Evolutionary conservation across 805 yeast species (phyloP), one percentile per base, ranked within the genome.

Genomic region (Candida manassasensis): DNA sequence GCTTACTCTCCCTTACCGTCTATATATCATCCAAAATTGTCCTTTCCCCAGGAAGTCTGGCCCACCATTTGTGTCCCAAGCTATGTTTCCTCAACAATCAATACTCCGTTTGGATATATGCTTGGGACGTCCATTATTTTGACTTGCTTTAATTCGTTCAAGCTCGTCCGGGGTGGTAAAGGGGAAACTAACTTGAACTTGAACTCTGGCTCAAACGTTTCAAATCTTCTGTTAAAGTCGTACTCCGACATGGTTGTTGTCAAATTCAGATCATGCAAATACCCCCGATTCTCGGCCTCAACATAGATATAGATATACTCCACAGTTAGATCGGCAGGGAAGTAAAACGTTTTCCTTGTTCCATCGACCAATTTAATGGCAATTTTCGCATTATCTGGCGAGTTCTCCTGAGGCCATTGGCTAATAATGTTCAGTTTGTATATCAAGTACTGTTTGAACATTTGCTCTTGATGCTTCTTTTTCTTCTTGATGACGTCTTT

Each of bases 341-440:
- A 63, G 19, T 38, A 44, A 11, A 52, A 37, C 0, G 63, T 59
- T 4, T 76, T 52, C 39, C 96, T 71, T 32, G 65, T 66, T 2
- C 95, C 94, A 39, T 67, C 60, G 1, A 72, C 71, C 27, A 85
- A 52, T 44, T 90, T 71, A 7, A 90, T 71, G 1, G 93, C 89
- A 3, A 90, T 64, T 26, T 82, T 72, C 7, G 93, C 80, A 19
- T 37, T 44, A 18, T 48, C 58, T 11, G 33, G 36, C 3, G 38
- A 18, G 7, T 43, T 48, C 2, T 38, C 27, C 22, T 41, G 36
- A n/a, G 33, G 33, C 13, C 14, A 30, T 9, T 34, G 34, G 4
- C 41, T 27, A 19, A 47, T 35, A 8, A 41, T 4, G 45, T 52
- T 41, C 21, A 52, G 47, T 40, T 51, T 54, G 49, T 55, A 57